Percentiles rank a stretch among this genome's conserved stretches.
Evolutionary conservation across 169 alveolate species (phyloP).

Genomic region (Eimeria praecox): DNA sequence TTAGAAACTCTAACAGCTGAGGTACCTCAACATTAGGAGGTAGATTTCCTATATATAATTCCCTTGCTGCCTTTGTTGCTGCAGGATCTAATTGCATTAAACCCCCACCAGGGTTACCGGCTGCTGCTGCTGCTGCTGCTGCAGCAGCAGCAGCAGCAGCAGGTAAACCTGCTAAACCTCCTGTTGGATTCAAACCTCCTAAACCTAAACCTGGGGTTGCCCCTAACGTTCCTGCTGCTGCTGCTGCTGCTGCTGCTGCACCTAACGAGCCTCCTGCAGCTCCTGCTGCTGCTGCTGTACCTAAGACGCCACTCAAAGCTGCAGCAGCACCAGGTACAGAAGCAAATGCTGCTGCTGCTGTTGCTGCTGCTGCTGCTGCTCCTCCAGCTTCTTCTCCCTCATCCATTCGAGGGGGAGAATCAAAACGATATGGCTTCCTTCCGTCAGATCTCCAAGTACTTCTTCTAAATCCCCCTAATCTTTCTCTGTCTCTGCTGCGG

Average conservation of each 20-base stretch:
- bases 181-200: too few species aligned
- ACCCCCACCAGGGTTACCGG: slow-evolving; percentile 58
- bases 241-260: slow-evolving; percentile 65
- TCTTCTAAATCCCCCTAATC: not conserved
- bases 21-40: slow-evolving; percentile 90
- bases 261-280: slow-evolving; percentile 65
- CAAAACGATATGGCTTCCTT: slow-evolving; percentile 74
- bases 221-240: slow-evolving; percentile 48
- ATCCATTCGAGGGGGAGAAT: slow-evolving; percentile 75
- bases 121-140: slow-evolving; percentile 76
- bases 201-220: not conserved
- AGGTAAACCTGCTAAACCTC: not conserved
- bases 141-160: slow-evolving; percentile 34
- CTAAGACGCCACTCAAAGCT: slow-evolving; percentile 41
- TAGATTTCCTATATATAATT: slow-evolving; percentile 91
- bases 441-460: slow-evolving; percentile 71
- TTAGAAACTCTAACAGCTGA: slow-evolving; percentile 89
- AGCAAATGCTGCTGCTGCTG: slow-evolving; percentile 41
- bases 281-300: slow-evolving; percentile 40
- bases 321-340: slow-evolving; percentile 57
- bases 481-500: not conserved
- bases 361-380: slow-evolving; percentile 34
- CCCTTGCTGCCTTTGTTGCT: slow-evolving; percentile 88
- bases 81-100: slow-evolving; percentile 77
- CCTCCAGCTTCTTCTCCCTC: slow-evolving; percentile 36